A percentile compares a stretch with the other conserved stretches of the same genome.
Evolutionary conservation across 169 alveolate genomes (phyloP).

Genomic region (Plasmodium vivax): DNA sequence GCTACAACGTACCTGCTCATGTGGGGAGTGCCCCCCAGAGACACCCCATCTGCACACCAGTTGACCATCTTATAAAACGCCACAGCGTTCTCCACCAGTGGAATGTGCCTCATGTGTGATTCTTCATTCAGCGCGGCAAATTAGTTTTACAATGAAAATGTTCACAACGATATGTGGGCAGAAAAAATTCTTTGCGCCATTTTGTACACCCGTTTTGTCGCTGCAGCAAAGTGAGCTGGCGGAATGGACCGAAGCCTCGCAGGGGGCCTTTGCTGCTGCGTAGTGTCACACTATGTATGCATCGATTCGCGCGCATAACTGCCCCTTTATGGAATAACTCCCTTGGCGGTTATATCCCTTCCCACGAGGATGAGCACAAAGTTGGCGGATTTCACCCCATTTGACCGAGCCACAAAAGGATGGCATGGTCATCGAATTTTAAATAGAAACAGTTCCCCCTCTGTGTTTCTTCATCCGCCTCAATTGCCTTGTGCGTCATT

Average conservation of each 20-base stretch:
- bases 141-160: background rate
- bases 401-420: background rate
- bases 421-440: background rate
- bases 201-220: background rate
- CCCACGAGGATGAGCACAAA: background rate
- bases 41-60: background rate
- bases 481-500: background rate
- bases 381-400: background rate
- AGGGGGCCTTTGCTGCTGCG: background rate
- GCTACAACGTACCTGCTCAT: background rate
- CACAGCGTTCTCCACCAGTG: background rate
- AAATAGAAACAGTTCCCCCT: background rate
- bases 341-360: background rate
- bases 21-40: background rate
- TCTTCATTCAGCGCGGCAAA: background rate
- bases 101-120: background rate
- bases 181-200: background rate
- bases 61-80: background rate
- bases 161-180: background rate
- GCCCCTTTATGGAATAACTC: background rate
- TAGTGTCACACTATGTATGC: background rate
- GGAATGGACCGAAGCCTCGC: background rate
- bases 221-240: background rate
- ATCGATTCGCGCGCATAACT: background rate
- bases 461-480: background rate